Evolutionary conservation across 192 early-diverging fungal species (phyloP), one percentile per base, ranked within the genome.

Genomic region (Chytriomyces hyalinus): DNA sequence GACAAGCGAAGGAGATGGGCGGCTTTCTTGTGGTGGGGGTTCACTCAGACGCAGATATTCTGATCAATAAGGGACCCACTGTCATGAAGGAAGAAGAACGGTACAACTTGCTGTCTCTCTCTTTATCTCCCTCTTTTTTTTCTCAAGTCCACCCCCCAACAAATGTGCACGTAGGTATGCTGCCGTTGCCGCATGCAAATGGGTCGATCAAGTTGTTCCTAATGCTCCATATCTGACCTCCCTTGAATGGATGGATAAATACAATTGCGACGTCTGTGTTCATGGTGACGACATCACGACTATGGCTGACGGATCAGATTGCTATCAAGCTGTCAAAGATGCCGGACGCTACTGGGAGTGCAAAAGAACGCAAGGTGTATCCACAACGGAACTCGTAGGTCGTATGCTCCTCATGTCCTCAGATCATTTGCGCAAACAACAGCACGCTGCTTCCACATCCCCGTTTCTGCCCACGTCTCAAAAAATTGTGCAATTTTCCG

Each of bases 281-380:
- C 97, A 98, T 65, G 97, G 97, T 43, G 97, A 98, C 81, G 97
- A 98, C 83, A 96, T 97, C 72, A 98, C 97, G 48, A 98, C 97
- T 8, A 85, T 93, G 74, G 94, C 95, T 28, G 97, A 98, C 79
- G 97, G 97, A 10, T 93, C 93, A 22, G 97, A 98, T 82, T 98
- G 97, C 86, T 98, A 98, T 83, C 92, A 93, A 85, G 88, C 88
- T 4, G 97, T 97, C 73, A 98, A 98, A 82, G 93, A 94, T 72
- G 97, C 97, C 60, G 95, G 95, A 5, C 84, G 94, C 36, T 98
- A 98, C 90, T 86, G 89, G 79, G 96, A 98, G 82, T 98, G 94
- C 86, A 96, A 95, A 88, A 93, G 97, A 77, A 98, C 95, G 0
- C 90, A 94, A 76, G 95, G 96, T 26, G 92, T 98, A 50, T 96